Conservation (phyloP, 1,139 yeast species). For the Geotrichum klebahnii region DNA sequence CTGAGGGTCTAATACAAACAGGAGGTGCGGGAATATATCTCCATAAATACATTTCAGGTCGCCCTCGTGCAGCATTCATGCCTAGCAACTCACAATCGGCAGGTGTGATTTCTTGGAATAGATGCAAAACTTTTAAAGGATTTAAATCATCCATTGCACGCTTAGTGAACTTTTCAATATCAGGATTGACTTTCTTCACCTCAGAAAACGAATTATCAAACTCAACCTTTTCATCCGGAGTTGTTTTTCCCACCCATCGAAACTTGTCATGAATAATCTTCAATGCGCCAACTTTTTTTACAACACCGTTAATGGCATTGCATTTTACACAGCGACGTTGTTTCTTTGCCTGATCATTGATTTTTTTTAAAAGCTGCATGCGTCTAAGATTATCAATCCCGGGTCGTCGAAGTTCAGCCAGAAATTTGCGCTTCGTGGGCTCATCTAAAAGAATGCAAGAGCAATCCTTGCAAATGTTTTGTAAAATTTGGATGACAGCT, state of each 20-base stretch:
- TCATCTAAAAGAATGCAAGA: slow-evolving; percentile 74
- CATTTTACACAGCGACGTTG: slow-evolving; percentile 88
- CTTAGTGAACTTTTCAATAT: slow-evolving; percentile 78
- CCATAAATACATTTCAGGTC: slow-evolving; percentile 98
- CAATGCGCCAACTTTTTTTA: slow-evolving; percentile 92
- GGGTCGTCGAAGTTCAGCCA: slow-evolving; percentile 77
- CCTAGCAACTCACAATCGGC: slow-evolving; percentile 91
- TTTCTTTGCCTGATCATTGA: slow-evolving; percentile 89
- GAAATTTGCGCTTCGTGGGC: slow-evolving; percentile 60
- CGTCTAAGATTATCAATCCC: slow-evolving; percentile 86
- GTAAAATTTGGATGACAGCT: slow-evolving; percentile 81
- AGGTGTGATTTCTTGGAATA: slow-evolving; percentile 81
- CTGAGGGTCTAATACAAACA: slow-evolving; percentile 96
- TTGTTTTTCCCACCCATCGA: slow-evolving; percentile 90
- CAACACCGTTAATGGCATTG: slow-evolving; percentile 90
- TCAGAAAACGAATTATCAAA: slow-evolving; percentile 71
- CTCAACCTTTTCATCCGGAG: slow-evolving; percentile 73
- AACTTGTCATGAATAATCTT: slow-evolving; percentile 94
- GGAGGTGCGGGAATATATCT: slow-evolving; percentile 98
- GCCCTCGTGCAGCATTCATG: slow-evolving; percentile 78
- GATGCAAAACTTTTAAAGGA: slow-evolving; percentile 80
- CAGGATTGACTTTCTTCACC: slow-evolving; percentile 78
- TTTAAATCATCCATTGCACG: slow-evolving; percentile 91
- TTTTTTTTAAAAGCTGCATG: slow-evolving; percentile 78
- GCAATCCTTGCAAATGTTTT: slow-evolving; percentile 88